Base-by-base conservation (phyloP, 768 basidiomycete genomes). In the Macrolepiota dolichaula region DNA sequence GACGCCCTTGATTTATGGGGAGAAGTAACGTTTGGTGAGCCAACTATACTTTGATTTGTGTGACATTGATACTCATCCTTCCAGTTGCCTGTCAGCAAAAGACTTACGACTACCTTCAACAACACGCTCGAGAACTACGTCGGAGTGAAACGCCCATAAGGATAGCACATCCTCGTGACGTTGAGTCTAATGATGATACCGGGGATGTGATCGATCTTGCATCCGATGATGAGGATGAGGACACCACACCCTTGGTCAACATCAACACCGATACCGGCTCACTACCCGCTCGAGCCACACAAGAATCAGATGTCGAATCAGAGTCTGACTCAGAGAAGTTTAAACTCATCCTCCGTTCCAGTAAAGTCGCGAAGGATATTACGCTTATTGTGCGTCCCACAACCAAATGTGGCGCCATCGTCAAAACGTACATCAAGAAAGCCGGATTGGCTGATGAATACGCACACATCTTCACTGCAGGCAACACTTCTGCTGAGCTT, bases 351-450 rank as follows among this genome's bases (percentile, higher is more conserved):
- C 69, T 93, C 10, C 88, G 88, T 17, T 89, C 89, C 1, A 73
- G 73, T 10, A 62, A 72, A 19, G 79, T 77, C 11, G 75, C 73
- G 36, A 85, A 82, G 59, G 80, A 83, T 40, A 79, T 92, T 51
- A 78, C 80, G 0, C 76, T 94, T 35, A 87, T 80, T 2, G 91
- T 92, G 5, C 86, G 89, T 6, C 81, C 84, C 6, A 88, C 87
- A 19, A 91, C 91, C 19, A 91, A 82, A 57, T 92, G 91, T 59
- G 86, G 85, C 13, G 84, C 87, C 0, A 89, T 94, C 57, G 82
- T 93, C 54, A 83, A 81, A 65, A 89, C 87, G 0, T 94, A 88
- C 71, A 74, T 94, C 67, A 89, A 83, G 70, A 85, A 83, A 66
- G 83, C 85, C 4, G 86, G 82, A 0, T 68, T 92, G 57, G 77